These are phyloP conservation scores for Stemphylium beticola DNA, from an alignment of 2,329 filamentous ascomycete species.

Conservation along the genomic window DNA sequence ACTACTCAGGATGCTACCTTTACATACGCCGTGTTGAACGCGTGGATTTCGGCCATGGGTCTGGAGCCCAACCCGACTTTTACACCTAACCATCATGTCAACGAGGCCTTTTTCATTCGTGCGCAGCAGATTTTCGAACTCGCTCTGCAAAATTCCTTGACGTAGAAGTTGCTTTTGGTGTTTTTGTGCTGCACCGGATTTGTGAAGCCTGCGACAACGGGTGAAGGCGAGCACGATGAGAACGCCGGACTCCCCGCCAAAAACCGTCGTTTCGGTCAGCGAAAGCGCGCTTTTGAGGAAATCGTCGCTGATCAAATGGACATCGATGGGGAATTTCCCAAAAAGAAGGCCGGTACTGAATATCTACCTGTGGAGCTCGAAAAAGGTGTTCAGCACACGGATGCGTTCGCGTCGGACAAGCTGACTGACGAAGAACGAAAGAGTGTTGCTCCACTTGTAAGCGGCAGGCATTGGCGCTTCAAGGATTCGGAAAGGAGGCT, in stretches of 20 bases:
- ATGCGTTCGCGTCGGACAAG: not conserved
- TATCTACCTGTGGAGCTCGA: not conserved
- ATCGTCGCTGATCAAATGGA: not conserved
- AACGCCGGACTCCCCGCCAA: not conserved
- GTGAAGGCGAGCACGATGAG: not conserved
- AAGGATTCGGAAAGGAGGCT: not conserved
- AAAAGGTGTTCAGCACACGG: not conserved
- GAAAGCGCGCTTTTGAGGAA: not conserved
- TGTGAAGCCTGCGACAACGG: not conserved
- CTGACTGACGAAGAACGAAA: not conserved
- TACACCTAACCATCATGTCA: not conserved
- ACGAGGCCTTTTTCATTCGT: constrained; percentile 9
- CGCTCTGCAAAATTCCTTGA: constrained; percentile 6
- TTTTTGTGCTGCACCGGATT: constrained; percentile 16
- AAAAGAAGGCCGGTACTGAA: not conserved
- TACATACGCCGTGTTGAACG: constrained; percentile 19
- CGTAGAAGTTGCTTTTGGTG: constrained; percentile 16
- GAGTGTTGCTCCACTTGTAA: not conserved
- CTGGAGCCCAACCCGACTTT: constrained; percentile 14
- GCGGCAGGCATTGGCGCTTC: not conserved
- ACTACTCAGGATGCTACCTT: not conserved
- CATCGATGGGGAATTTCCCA: not conserved
- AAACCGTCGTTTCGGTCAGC: constrained; percentile 12
- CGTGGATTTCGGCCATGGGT: constrained; percentile 28
- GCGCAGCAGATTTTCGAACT: constrained; percentile 12